Evolutionary conservation across 2,329 filamentous ascomycete genomes (phyloP).

Genomic region (Fusarium coicis): DNA sequence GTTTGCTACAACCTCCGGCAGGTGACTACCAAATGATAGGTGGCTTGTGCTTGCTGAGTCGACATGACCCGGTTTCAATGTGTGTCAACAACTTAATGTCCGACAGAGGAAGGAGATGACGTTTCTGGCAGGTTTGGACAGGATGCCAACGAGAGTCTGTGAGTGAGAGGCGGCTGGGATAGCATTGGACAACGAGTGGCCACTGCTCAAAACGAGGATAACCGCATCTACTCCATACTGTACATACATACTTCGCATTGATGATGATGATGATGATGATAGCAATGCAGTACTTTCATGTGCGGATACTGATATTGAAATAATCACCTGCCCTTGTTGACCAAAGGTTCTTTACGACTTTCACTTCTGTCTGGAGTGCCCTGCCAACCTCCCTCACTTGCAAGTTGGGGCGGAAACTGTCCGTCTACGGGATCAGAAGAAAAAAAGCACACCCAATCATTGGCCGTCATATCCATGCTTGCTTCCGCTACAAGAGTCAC

Average conservation of each 20-base stretch:
- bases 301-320: not conserved
- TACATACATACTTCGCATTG: not conserved
- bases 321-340: not conserved
- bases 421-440: not conserved
- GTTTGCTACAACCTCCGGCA: conserved; percentile 11
- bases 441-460: conserved; percentile 13
- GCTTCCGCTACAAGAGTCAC: conserved; percentile 19
- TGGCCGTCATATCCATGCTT: conserved; percentile 3
- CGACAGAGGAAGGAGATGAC: conserved; percentile 5
- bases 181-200: conserved; percentile 10
- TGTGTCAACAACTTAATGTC: conserved; percentile 1
- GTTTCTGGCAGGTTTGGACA: conserved; percentile 6
- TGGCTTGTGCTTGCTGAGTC: not conserved
- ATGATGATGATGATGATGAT: not conserved
- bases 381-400: not conserved
- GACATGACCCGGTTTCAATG: conserved; percentile 2
- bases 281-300: not conserved
- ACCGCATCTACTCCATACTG: not conserved
- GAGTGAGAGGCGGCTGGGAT: not conserved
- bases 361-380: not conserved
- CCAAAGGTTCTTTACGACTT: not conserved
- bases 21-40: not conserved
- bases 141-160: not conserved
- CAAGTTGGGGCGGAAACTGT: not conserved
- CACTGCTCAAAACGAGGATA: not conserved